Evolutionary conservation across 441 rosid species (phyloP), one percentile per base, ranked within the genome.

Genomic region (Adansonia madagascariensis): DNA sequence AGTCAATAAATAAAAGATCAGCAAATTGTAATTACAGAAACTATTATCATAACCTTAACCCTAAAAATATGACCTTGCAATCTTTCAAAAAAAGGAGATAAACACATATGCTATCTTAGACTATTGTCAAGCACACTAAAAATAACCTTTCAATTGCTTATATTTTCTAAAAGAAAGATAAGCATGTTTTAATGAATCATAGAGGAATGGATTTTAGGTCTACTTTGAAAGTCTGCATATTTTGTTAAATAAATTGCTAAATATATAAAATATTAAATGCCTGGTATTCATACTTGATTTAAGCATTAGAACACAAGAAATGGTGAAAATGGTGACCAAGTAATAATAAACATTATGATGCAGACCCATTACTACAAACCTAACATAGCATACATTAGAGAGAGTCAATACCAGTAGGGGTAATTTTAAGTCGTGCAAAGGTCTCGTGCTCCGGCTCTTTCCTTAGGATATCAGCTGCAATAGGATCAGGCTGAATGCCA

Each of bases 401-500:
- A 52, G 15, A 75, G 61, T 50, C 55, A 75, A 81, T 90, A 97
- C 99, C 98, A 43, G 43, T 80, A 47, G 97, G 99, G 75, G 80
- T 80, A 76, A 97, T 87, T 74, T 79, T 87, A 77, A 97, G 98
- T 52, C 95, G 94, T 39, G 89, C 91, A 87, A 97, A 94, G 44
- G 90, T 93, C 79, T 93, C 99, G 0, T 97, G 98, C 87, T 97
- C 99, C 0, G 98, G 98, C 83, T 93, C 99, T 84, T 89, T 97
- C 86, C 99, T 90, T 44, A 97, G 85, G 85, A 97, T 93, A 81
- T 97, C 99, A 80, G 98, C 99, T 0, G 99, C 94, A 81, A 97
- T 91, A 79, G 98, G 99, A 87, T 97, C 97, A 22, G 99, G 98
- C 83, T 89, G 99, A 84, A 94, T 97, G 65, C 98, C 99, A 88